Conservation (phyloP, 2,329 filamentous ascomycete species). For the Trichoderma gracile region DNA sequence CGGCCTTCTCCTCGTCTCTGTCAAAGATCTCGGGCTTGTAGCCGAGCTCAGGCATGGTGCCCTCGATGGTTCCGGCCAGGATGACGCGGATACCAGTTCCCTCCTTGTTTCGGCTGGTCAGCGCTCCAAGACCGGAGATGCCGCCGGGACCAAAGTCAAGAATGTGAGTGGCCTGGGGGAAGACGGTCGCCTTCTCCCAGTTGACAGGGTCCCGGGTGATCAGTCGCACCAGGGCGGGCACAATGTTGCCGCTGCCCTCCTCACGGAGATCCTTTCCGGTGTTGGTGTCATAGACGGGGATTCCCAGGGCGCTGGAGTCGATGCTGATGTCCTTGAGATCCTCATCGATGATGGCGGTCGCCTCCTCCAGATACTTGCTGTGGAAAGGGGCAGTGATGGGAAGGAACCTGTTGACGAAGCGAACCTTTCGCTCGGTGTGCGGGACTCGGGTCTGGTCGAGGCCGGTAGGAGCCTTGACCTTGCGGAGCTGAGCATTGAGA, state of each 20-base stretch:
- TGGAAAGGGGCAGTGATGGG: constrained; percentile 98
- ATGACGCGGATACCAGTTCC: constrained; percentile 97
- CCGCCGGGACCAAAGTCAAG: constrained; percentile 96
- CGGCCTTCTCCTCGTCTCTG: constrained; percentile 88
- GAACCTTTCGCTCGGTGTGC: constrained; percentile 91
- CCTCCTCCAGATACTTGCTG: constrained; percentile 86
- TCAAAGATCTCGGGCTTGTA: constrained; percentile 99
- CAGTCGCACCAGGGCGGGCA: constrained; percentile 83
- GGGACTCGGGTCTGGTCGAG: constrained; percentile 93
- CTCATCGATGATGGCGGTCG: constrained; percentile 78
- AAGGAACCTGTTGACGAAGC: constrained; percentile 94
- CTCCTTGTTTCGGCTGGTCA: constrained; percentile 99
- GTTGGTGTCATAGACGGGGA: constrained; percentile 88
- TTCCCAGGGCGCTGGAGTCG: constrained; percentile 69
- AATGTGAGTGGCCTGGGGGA: constrained; percentile 88
- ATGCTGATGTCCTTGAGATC: constrained; percentile 84
- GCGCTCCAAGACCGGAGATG: constrained; percentile 90
- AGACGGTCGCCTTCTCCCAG: constrained; percentile 93
- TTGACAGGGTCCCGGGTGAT: constrained; percentile 93
- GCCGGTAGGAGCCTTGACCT: constrained; percentile 96
- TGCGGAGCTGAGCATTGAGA: constrained; percentile 90
- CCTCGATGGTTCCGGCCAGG: constrained; percentile 88
- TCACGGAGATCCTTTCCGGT: constrained; percentile 81
- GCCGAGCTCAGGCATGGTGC: constrained; percentile 84
- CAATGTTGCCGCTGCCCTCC: constrained; percentile 72